Evolutionary conservation across 805 yeast genomes (phyloP).

Genomic region (Lipomyces orientalis): DNA sequence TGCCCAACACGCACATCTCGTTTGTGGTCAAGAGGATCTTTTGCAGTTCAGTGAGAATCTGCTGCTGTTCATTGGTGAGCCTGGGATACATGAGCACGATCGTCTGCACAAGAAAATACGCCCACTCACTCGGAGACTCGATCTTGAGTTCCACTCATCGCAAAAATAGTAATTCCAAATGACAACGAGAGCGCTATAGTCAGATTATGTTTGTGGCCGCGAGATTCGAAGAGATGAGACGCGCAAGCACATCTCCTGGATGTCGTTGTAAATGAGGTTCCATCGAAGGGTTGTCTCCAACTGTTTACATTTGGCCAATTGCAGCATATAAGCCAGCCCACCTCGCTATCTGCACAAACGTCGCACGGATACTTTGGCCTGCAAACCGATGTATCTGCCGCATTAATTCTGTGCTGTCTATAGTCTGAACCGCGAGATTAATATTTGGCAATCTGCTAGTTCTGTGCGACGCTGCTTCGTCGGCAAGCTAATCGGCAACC

Average conservation of each 20-base stretch:
- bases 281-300: neutral
- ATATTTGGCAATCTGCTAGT: neutral
- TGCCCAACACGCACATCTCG: constrained; percentile 18
- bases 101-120: neutral
- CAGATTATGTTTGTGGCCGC: neutral
- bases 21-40: constrained; percentile 22
- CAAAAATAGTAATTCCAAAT: neutral
- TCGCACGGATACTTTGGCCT: neutral
- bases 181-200: neutral
- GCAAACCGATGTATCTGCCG: neutral
- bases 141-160: neutral
- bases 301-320: neutral
- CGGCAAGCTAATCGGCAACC: neutral
- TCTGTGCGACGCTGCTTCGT: neutral
- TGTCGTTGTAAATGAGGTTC: neutral
- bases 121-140: neutral
- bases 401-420: neutral
- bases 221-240: neutral
- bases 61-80: constrained; percentile 12
- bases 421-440: neutral
- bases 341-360: neutral
- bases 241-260: neutral
- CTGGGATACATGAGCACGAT: neutral
- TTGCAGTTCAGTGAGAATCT: constrained; percentile 20
- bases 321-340: neutral